phyloP scores from a whole-genome alignment of 257 asterid genomes.

The Penstemon barbatus region DNA sequence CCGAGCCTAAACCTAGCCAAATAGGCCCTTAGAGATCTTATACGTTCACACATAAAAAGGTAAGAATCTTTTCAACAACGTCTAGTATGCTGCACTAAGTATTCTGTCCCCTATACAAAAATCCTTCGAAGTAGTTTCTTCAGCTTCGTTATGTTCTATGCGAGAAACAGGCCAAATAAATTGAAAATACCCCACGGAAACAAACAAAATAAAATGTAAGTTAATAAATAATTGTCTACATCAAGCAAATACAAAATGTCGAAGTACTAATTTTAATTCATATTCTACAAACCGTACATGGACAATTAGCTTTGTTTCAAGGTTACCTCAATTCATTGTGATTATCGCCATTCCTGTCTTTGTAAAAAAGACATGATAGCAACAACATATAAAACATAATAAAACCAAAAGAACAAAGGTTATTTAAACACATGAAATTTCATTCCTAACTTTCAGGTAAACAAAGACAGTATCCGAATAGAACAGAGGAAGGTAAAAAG shows the following conservation, averaged over 20 bases:
- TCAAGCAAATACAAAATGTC: background rate
- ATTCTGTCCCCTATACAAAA: slow-evolving; percentile 16
- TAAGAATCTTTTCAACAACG: slow-evolving; percentile 22
- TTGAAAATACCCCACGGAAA: slow-evolving; percentile 27
- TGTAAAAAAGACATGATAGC: slow-evolving; percentile 18
- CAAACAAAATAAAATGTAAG: slow-evolving; percentile 1
- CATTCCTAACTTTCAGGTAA: background rate
- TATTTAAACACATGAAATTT: slow-evolving; percentile 16
- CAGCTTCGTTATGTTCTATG: slow-evolving; percentile 24
- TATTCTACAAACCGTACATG: slow-evolving; percentile 14
- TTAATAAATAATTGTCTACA: background rate
- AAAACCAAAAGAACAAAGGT: slow-evolving; percentile 19
- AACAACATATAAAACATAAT: slow-evolving; percentile 28
- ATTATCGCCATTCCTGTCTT: slow-evolving; percentile 31
- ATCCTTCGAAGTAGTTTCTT: slow-evolving; percentile 22
- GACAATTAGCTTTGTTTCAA: slow-evolving; percentile 25
- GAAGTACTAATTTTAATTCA: slow-evolving; percentile 12
- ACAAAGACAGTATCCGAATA: background rate
- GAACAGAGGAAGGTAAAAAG: background rate
- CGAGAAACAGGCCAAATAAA: slow-evolving; percentile 25
- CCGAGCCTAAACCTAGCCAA: too few species aligned
- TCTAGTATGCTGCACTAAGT: slow-evolving; percentile 16
- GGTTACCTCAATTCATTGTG: slow-evolving; percentile 26
- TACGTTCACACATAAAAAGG: slow-evolving; percentile 1
- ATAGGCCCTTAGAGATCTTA: background rate